Evolutionary conservation across 169 alveolate genomes (phyloP), one percentile per base, ranked within the genome.

Genomic region (Plasmodium sp.): DNA sequence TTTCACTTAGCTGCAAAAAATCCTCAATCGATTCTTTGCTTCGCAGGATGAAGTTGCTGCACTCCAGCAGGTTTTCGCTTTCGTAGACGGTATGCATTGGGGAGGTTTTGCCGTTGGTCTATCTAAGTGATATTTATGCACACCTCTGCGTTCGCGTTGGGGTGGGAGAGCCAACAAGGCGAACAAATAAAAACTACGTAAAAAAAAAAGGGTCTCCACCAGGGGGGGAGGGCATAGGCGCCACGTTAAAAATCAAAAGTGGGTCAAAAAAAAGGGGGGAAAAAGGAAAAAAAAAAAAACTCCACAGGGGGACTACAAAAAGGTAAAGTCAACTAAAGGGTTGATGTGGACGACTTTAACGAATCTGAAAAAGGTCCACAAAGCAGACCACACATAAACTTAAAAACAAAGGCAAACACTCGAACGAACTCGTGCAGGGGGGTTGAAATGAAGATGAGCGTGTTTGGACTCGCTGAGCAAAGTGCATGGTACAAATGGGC

Each of bases 41-140:
- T 10, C 81, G 22, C 84, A 86, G 51, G 12, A 86, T 33, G 67
- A 86, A 77, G 71, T 77, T 86, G 39, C 93, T 86, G 71, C 93
- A 75, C 7, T 86, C 93, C 45, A 86, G 41, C 82, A 86, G 48
- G 36, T 71, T 86, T 54, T 86, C 93, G 43, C 85, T 86, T 56
- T 86, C 72, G 80, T 86, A 86, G 62, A 86, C 93, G 56, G 93
- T 86, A 16, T 86, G 93, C 93, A 86, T 86, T 77, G 18, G 18
- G 27, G 27, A 6, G 62, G 62, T 7, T 51, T 73, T 51, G 10
- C 18, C 4, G 84, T 33, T 16, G 39, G n/a, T 31, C 48, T 72
- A 2, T 10, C 39, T 51, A 51, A 2, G 62, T 22, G 62, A 7
- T 51, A 18, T 51, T 14, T 51, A 51, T 51, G 27, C 27, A 51